Conservation (phyloP, 768 basidiomycete genomes). For the Cystobasidium tubakii region DNA sequence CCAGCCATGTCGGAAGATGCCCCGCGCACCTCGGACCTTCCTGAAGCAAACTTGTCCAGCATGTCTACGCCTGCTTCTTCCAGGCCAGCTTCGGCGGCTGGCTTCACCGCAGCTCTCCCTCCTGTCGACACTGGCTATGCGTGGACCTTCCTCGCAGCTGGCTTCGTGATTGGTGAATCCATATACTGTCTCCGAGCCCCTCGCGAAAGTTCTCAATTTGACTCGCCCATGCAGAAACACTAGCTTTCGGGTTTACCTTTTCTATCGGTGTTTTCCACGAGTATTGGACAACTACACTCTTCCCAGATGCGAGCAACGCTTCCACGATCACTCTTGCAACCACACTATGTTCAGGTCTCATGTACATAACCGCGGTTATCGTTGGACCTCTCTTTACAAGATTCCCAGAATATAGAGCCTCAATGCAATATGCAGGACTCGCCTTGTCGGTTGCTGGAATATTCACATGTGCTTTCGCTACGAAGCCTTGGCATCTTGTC, state of each 20-base stretch:
- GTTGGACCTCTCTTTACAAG: conserved; percentile 8
- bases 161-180: conserved; percentile 16
- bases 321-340: conserved; percentile 12
- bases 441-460: conserved; percentile 20
- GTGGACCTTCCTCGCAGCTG: conserved; percentile 25
- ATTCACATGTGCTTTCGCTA: conserved; percentile 18
- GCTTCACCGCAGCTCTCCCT: conserved; percentile 3
- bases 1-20: neutral
- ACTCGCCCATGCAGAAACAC: conserved; percentile 2
- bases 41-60: neutral
- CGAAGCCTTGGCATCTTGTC: conserved; percentile 28
- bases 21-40: neutral
- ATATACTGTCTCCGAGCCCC: neutral
- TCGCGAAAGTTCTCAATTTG: neutral
- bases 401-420: conserved; percentile 21
- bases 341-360: conserved; percentile 13
- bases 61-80: neutral
- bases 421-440: conserved; percentile 27
- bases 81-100: neutral
- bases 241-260: conserved; percentile 28
- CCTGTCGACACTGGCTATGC: conserved; percentile 23
- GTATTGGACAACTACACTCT: conserved; percentile 17
- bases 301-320: neutral
- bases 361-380: conserved; percentile 16
- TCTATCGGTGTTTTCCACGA: conserved; percentile 21